These are phyloP conservation scores for Yamadazyma oceani DNA, from an alignment of 1,139 yeast genomes.

Conservation along the genomic window DNA sequence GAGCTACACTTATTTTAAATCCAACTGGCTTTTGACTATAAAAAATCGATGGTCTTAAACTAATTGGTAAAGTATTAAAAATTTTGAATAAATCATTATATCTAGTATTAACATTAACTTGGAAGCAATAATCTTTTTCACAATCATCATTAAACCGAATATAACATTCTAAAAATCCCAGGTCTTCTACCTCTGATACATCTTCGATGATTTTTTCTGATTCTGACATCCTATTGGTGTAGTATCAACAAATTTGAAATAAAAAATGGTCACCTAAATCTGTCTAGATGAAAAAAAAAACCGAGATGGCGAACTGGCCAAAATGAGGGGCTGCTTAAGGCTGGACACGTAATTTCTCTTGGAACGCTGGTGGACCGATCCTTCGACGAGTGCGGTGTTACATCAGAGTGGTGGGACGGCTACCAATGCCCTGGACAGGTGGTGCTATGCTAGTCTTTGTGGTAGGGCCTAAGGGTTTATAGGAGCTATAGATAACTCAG, in stretches of 20 bases:
- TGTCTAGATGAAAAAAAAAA: not conserved
- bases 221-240: slow-evolving; percentile 7
- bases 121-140: slow-evolving; percentile 90
- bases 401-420: too few species aligned
- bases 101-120: slow-evolving; percentile 55
- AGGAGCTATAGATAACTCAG: too few species aligned
- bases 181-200: slow-evolving; percentile 18
- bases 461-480: too few species aligned
- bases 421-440: too few species aligned
- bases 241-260: too few species aligned
- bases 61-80: slow-evolving; percentile 67
- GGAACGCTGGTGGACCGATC: not conserved
- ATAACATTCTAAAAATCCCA: slow-evolving; percentile 59
- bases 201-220: slow-evolving; percentile 14
- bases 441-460: too few species aligned
- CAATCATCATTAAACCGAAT: slow-evolving; percentile 80
- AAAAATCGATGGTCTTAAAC: slow-evolving; percentile 78
- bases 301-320: slow-evolving; percentile 2
- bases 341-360: slow-evolving; percentile 1
- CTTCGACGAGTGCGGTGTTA: too few species aligned
- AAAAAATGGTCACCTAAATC: slow-evolving; percentile 1
- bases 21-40: slow-evolving; percentile 64
- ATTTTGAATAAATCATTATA: slow-evolving; percentile 61
- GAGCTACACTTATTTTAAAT: slow-evolving; percentile 66
- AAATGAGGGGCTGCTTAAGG: not conserved